A percentile compares a stretch with the other conserved stretches of the same genome.
Evolutionary conservation across 352 stramenopile genomes (phyloP).

Genomic region (Phytophthora macrochlamydospora): DNA sequence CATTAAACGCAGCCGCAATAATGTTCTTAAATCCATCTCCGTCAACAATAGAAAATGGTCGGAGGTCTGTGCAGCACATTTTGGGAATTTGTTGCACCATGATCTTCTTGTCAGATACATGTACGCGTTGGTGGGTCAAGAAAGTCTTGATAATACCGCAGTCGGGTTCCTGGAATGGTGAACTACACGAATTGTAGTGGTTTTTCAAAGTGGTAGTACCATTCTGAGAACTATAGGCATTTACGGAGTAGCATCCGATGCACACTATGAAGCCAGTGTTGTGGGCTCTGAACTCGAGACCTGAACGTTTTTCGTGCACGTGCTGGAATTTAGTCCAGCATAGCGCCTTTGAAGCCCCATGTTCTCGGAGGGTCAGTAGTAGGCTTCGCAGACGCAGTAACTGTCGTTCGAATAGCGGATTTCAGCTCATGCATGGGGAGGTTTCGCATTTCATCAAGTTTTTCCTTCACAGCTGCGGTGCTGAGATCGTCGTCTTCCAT

Average conservation of each 20-base stretch:
- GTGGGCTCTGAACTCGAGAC: background rate
- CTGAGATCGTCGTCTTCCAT: no score
- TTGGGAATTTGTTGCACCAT: background rate
- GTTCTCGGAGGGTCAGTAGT: background rate
- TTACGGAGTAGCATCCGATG: background rate
- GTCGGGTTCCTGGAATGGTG: background rate
- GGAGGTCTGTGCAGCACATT: constrained; percentile 1
- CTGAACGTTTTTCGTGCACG: background rate
- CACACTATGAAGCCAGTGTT: background rate
- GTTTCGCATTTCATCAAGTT: no score
- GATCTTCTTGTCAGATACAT: background rate
- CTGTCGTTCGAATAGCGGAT: no score
- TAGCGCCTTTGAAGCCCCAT: background rate
- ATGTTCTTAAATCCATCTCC: constrained; percentile 4
- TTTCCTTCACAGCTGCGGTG: no score
- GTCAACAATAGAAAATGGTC: background rate
- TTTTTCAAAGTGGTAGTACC: background rate
- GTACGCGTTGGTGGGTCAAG: background rate
- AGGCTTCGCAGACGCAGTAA: no score
- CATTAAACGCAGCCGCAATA: background rate
- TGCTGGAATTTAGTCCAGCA: background rate
- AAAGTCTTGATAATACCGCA: background rate
- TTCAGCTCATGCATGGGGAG: no score
- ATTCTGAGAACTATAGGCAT: background rate
- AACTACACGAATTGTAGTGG: background rate